Evolutionary conservation across 345 rosid genomes (phyloP), one percentile per base, ranked within the genome.

Genomic region (Hibiscus tridactylites): DNA sequence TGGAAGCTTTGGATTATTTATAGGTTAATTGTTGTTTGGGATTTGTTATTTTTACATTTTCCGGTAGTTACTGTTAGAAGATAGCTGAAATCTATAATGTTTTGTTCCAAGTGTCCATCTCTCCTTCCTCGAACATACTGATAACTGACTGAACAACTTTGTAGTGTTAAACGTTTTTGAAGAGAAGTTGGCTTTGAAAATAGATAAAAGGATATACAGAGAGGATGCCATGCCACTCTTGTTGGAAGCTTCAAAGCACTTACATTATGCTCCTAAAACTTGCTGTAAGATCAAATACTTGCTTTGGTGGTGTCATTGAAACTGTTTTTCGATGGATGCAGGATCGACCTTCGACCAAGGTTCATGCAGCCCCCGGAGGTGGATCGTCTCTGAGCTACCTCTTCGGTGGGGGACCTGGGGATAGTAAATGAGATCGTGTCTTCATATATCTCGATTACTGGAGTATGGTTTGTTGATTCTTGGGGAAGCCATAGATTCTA

Each of bases 311-410:
- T 49, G n/a, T 49, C n/a, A 3, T 49, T 49, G n/a, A 3, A 49
- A 49, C n/a, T 60, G 21, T 54, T 33, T 72, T 50, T 58, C n/a
- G 29, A 9, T 74, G 62, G 52, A 26, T 53, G 58, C 80, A 83
- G 85, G 85, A 83, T 65, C 85, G 85, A 3, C 83, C 83, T 28
- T 83, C 85, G 16, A 83, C 85, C 66, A 83, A 80, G 80, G 83
- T 83, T 59, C 85, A 80, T 62, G 78, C 85, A 19, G 83, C 83
- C 37, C 83, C 83, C 19, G 85, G 85, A 24, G 85, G 85, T 33
- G 83, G 81, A 63, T 82, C 85, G 21, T 82, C 85, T 54, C 79
- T 82, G 54, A 75, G 63, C 49, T 82, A 82, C 78, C 85, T 82
- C 68, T 83, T 83, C 11, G 83, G 85, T 15, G 77, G 63, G 29